Evolutionary conservation across 2,329 filamentous ascomycete species (phyloP).

Genomic region (Cercospora sesami): DNA sequence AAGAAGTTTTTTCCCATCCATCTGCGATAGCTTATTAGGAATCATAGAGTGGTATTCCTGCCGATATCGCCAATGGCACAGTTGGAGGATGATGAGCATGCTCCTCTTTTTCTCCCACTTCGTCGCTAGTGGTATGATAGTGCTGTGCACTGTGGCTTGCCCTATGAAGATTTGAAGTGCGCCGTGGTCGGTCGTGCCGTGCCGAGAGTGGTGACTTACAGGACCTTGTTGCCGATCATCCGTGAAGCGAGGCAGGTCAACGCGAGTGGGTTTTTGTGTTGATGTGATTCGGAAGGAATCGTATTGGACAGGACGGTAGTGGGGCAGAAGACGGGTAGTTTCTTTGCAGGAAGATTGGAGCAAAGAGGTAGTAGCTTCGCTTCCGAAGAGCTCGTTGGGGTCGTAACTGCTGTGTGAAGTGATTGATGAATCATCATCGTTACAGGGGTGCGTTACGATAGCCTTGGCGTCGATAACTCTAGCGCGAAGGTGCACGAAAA

Average conservation of each 20-base stretch:
- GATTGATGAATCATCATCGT: background rate
- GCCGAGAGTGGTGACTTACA: background rate
- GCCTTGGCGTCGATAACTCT: slow-evolving; percentile 2
- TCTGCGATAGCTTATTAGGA: background rate
- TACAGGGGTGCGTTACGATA: background rate
- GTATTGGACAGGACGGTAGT: background rate
- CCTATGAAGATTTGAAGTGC: background rate
- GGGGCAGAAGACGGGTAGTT: background rate
- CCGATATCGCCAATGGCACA: background rate
- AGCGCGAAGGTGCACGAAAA: background rate
- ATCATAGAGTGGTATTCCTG: background rate
- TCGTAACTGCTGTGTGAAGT: background rate
- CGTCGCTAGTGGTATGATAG: background rate
- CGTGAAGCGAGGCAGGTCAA: background rate
- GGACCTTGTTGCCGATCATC: background rate
- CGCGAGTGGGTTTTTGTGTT: background rate
- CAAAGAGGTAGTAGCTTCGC: background rate
- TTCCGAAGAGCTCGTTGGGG: background rate
- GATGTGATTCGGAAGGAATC: background rate
- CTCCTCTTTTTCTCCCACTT: background rate
- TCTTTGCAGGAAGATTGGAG: background rate
- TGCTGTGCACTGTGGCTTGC: background rate
- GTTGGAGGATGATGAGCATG: background rate
- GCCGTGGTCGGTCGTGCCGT: slow-evolving; percentile 2
- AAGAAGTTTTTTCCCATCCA: background rate